Conservation (phyloP, 176 grass and related monocot genomes). For the Musa beccarii region DNA sequence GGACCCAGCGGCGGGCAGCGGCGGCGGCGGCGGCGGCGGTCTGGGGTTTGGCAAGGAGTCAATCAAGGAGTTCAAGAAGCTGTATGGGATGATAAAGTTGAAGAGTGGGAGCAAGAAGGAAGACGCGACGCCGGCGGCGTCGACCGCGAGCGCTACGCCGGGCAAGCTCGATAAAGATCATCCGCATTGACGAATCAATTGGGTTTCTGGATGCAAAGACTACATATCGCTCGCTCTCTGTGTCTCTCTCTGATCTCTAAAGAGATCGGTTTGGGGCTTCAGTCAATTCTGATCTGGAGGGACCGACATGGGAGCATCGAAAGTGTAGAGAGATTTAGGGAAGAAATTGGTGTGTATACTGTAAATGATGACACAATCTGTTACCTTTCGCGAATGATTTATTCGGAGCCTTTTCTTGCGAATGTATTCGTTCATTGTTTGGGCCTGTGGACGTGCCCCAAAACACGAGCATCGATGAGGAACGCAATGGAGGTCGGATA, state of each 20-base stretch:
- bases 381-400: background rate
- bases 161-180: constrained; percentile 31
- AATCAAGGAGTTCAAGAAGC: constrained; percentile 79
- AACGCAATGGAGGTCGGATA: too few species aligned
- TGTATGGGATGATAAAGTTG: constrained; percentile 86
- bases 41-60: constrained; percentile 45
- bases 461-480: too few species aligned
- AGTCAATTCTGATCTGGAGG: background rate
- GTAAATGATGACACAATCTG: background rate
- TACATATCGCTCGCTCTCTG: background rate
- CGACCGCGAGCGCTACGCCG: constrained; percentile 16
- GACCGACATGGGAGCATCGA: background rate
- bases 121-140: constrained; percentile 31
- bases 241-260: background rate
- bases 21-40: background rate
- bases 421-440: too few species aligned
- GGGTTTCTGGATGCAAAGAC: background rate
- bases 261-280: background rate
- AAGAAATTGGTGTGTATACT: background rate
- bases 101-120: constrained; percentile 53
- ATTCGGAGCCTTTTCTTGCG: too few species aligned
- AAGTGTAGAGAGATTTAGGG: background rate
- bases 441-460: too few species aligned
- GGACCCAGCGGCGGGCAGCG: background rate
- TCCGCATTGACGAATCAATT: background rate